Conservation (phyloP, 441 rosid genomes). For the Pelargonium fulgidum region DNA sequence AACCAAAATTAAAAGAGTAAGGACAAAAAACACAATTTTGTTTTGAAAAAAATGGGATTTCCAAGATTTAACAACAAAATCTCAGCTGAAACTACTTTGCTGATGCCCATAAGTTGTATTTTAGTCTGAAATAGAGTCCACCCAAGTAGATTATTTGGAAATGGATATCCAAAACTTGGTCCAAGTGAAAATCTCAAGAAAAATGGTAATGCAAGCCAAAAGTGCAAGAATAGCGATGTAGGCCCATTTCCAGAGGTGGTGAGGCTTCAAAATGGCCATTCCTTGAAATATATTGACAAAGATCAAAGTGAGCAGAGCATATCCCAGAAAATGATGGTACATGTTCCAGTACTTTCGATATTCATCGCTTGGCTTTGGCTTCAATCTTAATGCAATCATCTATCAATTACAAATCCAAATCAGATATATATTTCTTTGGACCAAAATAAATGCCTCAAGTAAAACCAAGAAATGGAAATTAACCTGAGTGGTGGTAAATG, state of each 20-base stretch:
- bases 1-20: no score
- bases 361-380: constrained; percentile 26
- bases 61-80: no score
- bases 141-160: no score
- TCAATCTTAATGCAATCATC: constrained; percentile 39
- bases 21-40: no score
- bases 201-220: constrained; percentile 19
- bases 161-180: constrained; percentile 19
- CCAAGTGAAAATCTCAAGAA: constrained; percentile 41
- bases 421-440: no score
- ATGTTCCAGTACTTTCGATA: constrained; percentile 49
- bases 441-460: no score
- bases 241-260: constrained; percentile 32
- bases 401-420: constrained; percentile 5
- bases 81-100: no score
- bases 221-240: constrained; percentile 32
- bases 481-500: constrained; percentile 46
- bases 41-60: no score
- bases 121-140: no score
- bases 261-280: constrained; percentile 35
- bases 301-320: constrained; percentile 33
- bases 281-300: constrained; percentile 42
- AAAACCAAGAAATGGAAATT: neutral
- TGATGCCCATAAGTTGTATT: no score
- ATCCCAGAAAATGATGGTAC: constrained; percentile 52